Base-by-base conservation (phyloP, 176 grass and related monocot genomes). In the Oryza brachyantha region DNA sequence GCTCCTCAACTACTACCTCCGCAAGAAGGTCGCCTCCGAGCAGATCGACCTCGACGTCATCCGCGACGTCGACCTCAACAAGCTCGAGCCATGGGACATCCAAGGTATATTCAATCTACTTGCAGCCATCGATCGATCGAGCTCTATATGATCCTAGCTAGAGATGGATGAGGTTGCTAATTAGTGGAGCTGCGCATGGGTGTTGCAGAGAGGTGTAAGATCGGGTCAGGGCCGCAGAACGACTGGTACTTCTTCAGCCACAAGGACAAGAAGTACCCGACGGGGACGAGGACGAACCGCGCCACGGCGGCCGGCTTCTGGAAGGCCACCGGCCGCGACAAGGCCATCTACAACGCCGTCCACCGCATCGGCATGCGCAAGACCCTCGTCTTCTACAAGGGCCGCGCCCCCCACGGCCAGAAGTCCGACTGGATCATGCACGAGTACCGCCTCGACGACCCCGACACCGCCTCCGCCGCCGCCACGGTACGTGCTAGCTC, bases 231-330 rank as follows among this genome's bases (percentile, higher is more conserved):
- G 5, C 90, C 96, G 39, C 96, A 99, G 88, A 99, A 91, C 70
- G 96, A 99, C 75, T 99, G 96, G 96, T 99, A 99, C 39, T 99
- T 99, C 96, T 99, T 99, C 74, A 99, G 96, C 78, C 96, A 99
- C 84, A 99, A 99, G 82, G 96, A 99, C 75, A 99, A 99, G 84
- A 99, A 99, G 81, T 99, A 99, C 50, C 96, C 96, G 1, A 99
- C 96, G n/a, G 96, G 96, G 26, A 99, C 92, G 24, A 67, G 96
- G 9, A 99, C 96, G 61, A 99, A 95, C 86, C 81, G 96, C 13
- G 96, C 96, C 5, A 99, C 96, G 7, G 88, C 88, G 1, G 96
- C 86, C 3, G 96, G 96, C 0, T 95, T 99, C 79, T 99, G 96
- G 96, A 99, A 99, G 79, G 96, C 96, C 31, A 99, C 96, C 24